Percentiles rank a stretch among this genome's conserved stretches.
Evolutionary conservation across 352 stramenopile genomes (phyloP).

Genomic region (Pythium angustatum): DNA sequence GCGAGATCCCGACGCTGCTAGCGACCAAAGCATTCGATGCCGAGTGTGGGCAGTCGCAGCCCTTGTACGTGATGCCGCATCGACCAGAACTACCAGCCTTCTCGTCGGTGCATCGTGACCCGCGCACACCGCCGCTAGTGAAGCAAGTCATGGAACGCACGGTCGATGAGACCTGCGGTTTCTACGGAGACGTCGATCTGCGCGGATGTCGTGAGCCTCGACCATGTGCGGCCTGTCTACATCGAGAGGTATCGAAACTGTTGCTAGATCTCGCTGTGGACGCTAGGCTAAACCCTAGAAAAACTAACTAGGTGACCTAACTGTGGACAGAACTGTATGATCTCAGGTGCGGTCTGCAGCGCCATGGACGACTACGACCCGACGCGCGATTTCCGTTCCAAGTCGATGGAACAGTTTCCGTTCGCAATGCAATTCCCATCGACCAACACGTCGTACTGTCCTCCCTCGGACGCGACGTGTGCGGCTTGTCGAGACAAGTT

Average conservation of each 20-base stretch:
- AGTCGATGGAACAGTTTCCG: neutral
- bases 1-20: neutral
- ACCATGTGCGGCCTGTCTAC: slow-evolving; percentile 4
- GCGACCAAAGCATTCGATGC: neutral
- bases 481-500: neutral
- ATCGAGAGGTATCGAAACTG: neutral
- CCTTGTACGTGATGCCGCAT: neutral
- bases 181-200: neutral
- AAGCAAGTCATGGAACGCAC: too few species aligned
- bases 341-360: neutral
- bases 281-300: too few species aligned
- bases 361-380: slow-evolving; percentile 1
- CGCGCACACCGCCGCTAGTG: neutral
- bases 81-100: neutral
- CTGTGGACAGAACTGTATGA: neutral
- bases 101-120: neutral
- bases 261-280: too few species aligned
- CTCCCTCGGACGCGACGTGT: neutral
- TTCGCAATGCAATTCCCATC: slow-evolving; percentile 1
- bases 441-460: slow-evolving; percentile 2
- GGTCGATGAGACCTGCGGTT: neutral
- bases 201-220: neutral
- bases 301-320: too few species aligned
- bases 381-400: neutral
- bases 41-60: neutral